Evolutionary conservation across 148 eudicot species (phyloP), one percentile per base, ranked within the genome.

Genomic region (Chenopodium album): DNA sequence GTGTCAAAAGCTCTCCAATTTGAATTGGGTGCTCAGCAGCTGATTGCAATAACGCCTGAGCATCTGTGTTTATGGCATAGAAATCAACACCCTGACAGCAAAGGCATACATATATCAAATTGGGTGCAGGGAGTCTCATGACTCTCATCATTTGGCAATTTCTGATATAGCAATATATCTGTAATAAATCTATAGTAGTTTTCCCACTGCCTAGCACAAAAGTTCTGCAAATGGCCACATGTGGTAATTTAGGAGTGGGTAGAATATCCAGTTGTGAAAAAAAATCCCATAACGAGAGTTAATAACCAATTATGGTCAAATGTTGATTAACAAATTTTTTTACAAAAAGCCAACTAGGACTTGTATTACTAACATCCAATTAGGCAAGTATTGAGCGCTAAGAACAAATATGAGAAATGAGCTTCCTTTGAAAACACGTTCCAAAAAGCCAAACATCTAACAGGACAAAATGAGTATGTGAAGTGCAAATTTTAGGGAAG

Each of bases 1-100:
- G 99, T 54, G 99, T 96, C 90, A 96, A 89, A 82, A 96, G 94
- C 85, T 96, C 98, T 85, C 98, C 98, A 80, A 96, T 96, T 82
- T 94, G 97, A 84, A 96, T 88, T 4, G 98, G 99, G 87, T 92
- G 86, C 83, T 88, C 90, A 50, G 99, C 99, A 82, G 97, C 90
- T 75, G 99, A 92, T 79, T 91, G 92, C 59, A 90, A 47, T 47
- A 96, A 90, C 32, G 99, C 97, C 85, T 96, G 99, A 84, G 99
- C 91, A 90, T 96, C 99, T 41, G 99, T 96, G 88, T 96, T 96
- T 88, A 96, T 88, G 84, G 98, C 97, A 80, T 90, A 96, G 86
- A 96, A 96, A 86, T 96, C 98, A 66, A 96, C 97, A 88, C 99
- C 97, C 99, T 96, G 85, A 79, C 76, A 90, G 74, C 52, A 50